Base-by-base conservation (phyloP, 805 yeast genomes). In the Pichia nakasei region DNA sequence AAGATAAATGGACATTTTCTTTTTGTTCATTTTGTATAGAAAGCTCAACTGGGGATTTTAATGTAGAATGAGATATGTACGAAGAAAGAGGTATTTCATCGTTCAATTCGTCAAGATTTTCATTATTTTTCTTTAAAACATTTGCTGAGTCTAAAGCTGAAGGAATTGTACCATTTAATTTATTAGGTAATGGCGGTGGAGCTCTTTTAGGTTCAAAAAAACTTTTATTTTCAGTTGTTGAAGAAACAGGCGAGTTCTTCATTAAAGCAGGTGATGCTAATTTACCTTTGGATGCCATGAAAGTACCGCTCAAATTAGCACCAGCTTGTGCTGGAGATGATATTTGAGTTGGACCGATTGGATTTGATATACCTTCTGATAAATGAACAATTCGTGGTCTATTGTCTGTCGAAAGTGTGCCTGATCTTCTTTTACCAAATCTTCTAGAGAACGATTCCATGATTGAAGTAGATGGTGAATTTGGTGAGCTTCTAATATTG, bases 371-470 rank as follows among this genome's bases (percentile, higher is more conserved):
- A 38, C 58, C 58, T 31, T 49, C 55, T 12, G 57, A 44, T 18
- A 48, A 40, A 37, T 56, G 60, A 35, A 54, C 52, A 43, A 56
- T 56, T 5, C 44, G 44, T 18, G 56, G 55, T 35, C 55, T 47
- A 8, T 31, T 17, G 21, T 39, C 44, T 19, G 39, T 21, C 2
- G 45, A 41, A 4, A 29, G 3, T 6, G 32, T 29, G 31, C 32
- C 22, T 39, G 49, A 15, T 41, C 45, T 39, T 19, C 36, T 48
- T 19, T 45, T 47, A 26, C 51, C 48, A 41, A 61, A 60, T 29
- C 56, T 51, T 13, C 61, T 53, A 6, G 64, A 59, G 22, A 61
- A 44, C 11, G 52, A 48, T 35, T 60, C 60, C 19, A 61, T 48
- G 17, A 60, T 39, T 27, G 61, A 56, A 9, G 58, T 48, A 12